Base-by-base conservation (phyloP, 106 monocot species). In the Acanthochlamys bracteata region DNA sequence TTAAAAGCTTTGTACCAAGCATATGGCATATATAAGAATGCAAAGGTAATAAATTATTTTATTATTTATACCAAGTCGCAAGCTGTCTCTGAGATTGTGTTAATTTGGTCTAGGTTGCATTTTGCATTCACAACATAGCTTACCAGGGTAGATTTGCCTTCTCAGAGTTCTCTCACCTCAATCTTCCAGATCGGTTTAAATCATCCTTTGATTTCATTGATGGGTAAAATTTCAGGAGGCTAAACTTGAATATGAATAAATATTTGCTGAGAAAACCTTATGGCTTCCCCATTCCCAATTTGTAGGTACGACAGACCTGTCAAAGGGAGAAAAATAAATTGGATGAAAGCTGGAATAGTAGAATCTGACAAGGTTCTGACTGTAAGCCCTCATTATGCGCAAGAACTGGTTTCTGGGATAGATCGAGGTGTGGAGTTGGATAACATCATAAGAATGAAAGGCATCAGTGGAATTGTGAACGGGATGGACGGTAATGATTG, bases 61-160 rank as follows among this genome's bases (percentile, higher is more conserved):
- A 15, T 69, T n/a, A 13, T 66, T 20, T 13, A 6, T 33, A 33
- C 33, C 33, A 33, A 33, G n/a, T n/a, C n/a, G n/a, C 33, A 33
- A 33, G 33, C 10, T 25, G 12, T 15, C 25, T 9, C 58, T 66
- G 68, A 78, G 4, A 20, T 21, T 17, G 23, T 21, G 56, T 67
- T 43, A 21, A 63, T 20, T 20, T 65, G 61, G 39, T 61, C 26
- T 76, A 93, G 93, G 86, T 82, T 51, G 84, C 59, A 24, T 90
- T 87, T 70, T 95, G 94, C 77, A 95, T 94, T 70, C 93, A 94
- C 74, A 94, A 94, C 58, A 86, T 90, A 19, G 86, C 84, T 0
- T 95, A 95, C 78, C 94, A 95, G 71, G 94, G 94, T 10, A 76
- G 94, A 65, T 95, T 95, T 69, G 69, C 79, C 21, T 61, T 66